phyloP scores from a whole-genome alignment of 2,329 filamentous ascomycete genomes.

The Daldinia sp. region DNA sequence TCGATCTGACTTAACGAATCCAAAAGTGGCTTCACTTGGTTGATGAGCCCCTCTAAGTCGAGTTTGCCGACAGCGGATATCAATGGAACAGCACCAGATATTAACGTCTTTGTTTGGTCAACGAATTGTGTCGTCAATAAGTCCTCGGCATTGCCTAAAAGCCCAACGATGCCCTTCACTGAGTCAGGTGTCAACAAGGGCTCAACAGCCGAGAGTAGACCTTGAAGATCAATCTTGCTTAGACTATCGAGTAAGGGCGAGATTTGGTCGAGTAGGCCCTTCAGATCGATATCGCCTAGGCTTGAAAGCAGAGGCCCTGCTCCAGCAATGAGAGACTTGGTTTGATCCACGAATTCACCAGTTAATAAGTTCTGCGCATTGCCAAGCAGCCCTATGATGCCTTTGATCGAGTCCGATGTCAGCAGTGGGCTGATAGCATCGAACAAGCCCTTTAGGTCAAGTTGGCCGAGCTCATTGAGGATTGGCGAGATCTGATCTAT shows the following conservation, averaged over 20 bases:
- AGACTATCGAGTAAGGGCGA: slow-evolving; percentile 52
- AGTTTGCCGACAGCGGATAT: slow-evolving; percentile 49
- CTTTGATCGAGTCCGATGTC: slow-evolving; percentile 51
- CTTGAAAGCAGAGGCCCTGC: slow-evolving; percentile 46
- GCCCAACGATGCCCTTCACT: slow-evolving; percentile 48
- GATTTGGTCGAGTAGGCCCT: slow-evolving; percentile 50
- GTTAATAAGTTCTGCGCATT: slow-evolving; percentile 52
- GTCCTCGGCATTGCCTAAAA: slow-evolving; percentile 50
- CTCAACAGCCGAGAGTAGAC: slow-evolving; percentile 51
- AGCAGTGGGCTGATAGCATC: slow-evolving; percentile 54
- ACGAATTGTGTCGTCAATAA: slow-evolving; percentile 47
- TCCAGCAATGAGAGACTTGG: slow-evolving; percentile 48
- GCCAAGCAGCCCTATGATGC: slow-evolving; percentile 50
- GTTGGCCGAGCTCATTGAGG: slow-evolving; percentile 48
- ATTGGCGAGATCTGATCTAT: slow-evolving; percentile 50
- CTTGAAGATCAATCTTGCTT: slow-evolving; percentile 53
- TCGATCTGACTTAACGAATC: slow-evolving; percentile 55
- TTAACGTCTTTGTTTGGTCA: slow-evolving; percentile 45
- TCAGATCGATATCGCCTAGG: slow-evolving; percentile 51
- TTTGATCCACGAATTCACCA: slow-evolving; percentile 47
- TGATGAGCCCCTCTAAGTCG: slow-evolving; percentile 49
- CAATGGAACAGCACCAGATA: slow-evolving; percentile 46
- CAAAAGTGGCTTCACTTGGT: slow-evolving; percentile 52
- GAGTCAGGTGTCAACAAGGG: slow-evolving; percentile 53
- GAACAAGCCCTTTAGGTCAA: slow-evolving; percentile 49